These are phyloP conservation scores for Emiliania huxleyi DNA, from an alignment of 78 protist genomes.

Conservation along the genomic window DNA sequence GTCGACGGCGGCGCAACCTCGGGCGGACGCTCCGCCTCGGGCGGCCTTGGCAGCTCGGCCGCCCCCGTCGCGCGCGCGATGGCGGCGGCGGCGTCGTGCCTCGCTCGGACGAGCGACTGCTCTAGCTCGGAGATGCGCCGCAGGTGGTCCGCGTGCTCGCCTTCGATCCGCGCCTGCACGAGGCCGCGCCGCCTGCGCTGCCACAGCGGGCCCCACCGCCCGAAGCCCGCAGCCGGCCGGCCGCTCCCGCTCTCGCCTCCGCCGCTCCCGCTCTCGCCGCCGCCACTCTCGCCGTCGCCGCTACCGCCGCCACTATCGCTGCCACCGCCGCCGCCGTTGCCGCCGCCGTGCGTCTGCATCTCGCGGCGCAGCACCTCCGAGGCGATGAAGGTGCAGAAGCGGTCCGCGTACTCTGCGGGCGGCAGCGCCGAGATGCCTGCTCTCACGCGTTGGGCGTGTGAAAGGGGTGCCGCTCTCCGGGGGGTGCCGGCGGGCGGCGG, in stretches of 20 bases:
- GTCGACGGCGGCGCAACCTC: too few relatives aligned
- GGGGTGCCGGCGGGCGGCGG: neutral
- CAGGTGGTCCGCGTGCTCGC: neutral
- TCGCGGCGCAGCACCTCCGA: neutral
- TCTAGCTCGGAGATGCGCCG: neutral
- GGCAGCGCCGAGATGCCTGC: neutral
- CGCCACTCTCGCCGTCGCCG: neutral
- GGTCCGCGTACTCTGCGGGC: neutral
- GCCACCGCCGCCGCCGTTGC: neutral
- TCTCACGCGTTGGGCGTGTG: neutral
- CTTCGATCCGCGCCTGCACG: neutral
- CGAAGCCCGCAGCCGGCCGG: too few relatives aligned
- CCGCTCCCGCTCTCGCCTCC: neutral
- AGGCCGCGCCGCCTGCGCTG: constrained; percentile 8
- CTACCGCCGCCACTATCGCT: too few relatives aligned
- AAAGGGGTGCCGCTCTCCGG: too few relatives aligned
- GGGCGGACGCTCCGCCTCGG: too few relatives aligned
- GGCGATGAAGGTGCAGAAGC: neutral
- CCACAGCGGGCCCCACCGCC: neutral
- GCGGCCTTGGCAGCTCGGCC: too few relatives aligned
- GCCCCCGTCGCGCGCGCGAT: too few relatives aligned
- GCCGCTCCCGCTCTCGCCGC: neutral
- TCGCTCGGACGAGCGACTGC: neutral
- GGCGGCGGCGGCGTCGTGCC: neutral
- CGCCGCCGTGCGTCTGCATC: neutral